These are phyloP conservation scores for Sophora flavescens DNA, from an alignment of 306 rosid species.

Conservation along the genomic window DNA sequence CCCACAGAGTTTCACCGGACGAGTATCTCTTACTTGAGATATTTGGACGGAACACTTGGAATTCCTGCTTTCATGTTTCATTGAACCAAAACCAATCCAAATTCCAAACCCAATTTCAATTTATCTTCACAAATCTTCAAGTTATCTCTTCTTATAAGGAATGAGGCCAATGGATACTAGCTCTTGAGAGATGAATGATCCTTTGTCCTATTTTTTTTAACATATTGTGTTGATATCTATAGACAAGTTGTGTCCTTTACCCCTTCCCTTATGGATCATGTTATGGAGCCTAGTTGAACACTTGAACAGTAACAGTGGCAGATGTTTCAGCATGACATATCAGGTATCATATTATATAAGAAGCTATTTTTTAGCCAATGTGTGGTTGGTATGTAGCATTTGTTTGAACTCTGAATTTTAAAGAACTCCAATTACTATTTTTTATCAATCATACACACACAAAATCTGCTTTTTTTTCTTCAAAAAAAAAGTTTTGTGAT, in stretches of 20 bases:
- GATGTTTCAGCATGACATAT: conserved; percentile 44
- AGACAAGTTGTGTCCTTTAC: conserved; percentile 43
- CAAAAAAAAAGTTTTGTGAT: background rate
- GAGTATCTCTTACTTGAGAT: no score
- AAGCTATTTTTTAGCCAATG: background rate
- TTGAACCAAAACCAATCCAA: conserved; percentile 2
- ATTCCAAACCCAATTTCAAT: conserved; percentile 31
- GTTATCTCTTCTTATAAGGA: conserved; percentile 39
- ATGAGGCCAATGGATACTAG: conserved; percentile 2
- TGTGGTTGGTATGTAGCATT: conserved; percentile 24
- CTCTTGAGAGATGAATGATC: conserved; percentile 1
- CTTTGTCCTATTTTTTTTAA: conserved; percentile 42
- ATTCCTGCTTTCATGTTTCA: conserved; percentile 51
- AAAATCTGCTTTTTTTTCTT: no score
- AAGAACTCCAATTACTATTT: conserved; percentile 26
- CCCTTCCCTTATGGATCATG: conserved; percentile 49
- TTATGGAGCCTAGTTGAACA: conserved; percentile 33
- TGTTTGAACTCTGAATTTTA: conserved; percentile 23
- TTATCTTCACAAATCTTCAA: conserved; percentile 43
- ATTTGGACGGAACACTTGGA: no score
- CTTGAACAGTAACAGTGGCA: conserved; percentile 38
- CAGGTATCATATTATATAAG: conserved; percentile 23
- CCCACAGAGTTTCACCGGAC: no score
- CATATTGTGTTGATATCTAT: conserved; percentile 6
- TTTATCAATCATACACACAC: background rate